phyloP scores from a whole-genome alignment of 2,329 filamentous ascomycete genomes.

The Neopestalotiopsis sp. region DNA sequence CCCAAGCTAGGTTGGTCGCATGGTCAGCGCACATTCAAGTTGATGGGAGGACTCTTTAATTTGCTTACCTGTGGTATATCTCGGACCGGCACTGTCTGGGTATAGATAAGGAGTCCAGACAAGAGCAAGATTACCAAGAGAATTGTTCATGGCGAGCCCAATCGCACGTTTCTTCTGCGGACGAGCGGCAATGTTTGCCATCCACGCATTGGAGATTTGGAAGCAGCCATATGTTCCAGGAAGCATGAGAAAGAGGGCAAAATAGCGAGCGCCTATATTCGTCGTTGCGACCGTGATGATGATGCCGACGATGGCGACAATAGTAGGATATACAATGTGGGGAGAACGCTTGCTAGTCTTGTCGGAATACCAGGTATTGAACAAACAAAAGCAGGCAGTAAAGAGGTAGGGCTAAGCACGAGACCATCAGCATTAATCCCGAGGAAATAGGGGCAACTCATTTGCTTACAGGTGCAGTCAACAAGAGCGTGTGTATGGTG shows the following conservation, averaged over 20 bases:
- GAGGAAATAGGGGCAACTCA: too few species aligned
- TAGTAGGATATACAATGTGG: conserved; percentile 28
- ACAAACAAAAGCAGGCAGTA: conserved; percentile 34
- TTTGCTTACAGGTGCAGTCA: conserved; percentile 31
- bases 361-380: conserved; percentile 38
- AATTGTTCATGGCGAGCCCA: conserved; percentile 33
- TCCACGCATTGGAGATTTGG: conserved; percentile 34
- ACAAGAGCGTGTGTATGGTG: conserved; percentile 34
- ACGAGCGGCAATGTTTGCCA: conserved; percentile 34
- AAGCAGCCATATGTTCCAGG: conserved; percentile 30
- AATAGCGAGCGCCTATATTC: conserved; percentile 28
- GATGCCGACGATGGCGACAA: conserved; percentile 27
- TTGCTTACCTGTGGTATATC: conserved; percentile 30
- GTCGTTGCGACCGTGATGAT: conserved; percentile 33
- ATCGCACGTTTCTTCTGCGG: conserved; percentile 33
- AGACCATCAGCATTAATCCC: neutral
- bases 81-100: conserved; percentile 27
- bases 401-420: conserved; percentile 31
- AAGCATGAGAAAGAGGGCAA: conserved; percentile 31
- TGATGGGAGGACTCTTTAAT: conserved; percentile 28
- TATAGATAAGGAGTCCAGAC: conserved; percentile 35
- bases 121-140: conserved; percentile 32
- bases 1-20: conserved; percentile 18
- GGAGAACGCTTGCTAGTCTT: conserved; percentile 30
- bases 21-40: conserved; percentile 24